Percentiles rank a stretch among this genome's conserved stretches.
phyloP scores from a whole-genome alignment of 805 yeast genomes.

The Myxozyma udenii region DNA sequence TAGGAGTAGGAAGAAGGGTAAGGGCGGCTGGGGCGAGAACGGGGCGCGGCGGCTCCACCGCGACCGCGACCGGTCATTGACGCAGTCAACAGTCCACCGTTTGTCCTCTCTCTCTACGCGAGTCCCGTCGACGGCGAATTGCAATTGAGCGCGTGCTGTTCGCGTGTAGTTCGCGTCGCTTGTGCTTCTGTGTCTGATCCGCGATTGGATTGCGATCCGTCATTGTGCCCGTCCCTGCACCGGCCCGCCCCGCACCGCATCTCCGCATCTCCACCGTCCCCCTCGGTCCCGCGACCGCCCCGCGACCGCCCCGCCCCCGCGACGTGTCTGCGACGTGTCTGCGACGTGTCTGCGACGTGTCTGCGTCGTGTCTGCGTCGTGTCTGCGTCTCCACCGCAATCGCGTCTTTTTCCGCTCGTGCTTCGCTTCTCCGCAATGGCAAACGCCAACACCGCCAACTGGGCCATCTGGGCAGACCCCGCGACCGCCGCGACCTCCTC shows the following conservation, averaged over 20 bases:
- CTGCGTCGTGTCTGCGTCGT: not conserved
- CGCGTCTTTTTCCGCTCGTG: not conserved
- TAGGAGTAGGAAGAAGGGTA: too few relatives aligned
- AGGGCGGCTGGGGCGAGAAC: too few relatives aligned
- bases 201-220: too few relatives aligned
- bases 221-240: not conserved
- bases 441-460: not conserved
- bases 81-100: too few relatives aligned
- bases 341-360: not conserved
- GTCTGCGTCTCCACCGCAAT: not conserved
- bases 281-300: not conserved
- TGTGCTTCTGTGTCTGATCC: too few relatives aligned
- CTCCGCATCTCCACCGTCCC: not conserved
- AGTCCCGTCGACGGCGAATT: too few relatives aligned
- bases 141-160: too few relatives aligned
- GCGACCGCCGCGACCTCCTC: not conserved
- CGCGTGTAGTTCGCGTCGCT: too few relatives aligned
- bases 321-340: not conserved
- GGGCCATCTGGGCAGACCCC: not conserved
- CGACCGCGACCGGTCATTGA: too few relatives aligned
- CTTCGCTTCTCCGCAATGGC: not conserved
- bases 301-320: not conserved
- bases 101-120: too few relatives aligned
- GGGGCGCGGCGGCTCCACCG: too few relatives aligned
- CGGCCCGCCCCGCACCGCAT: too few relatives aligned